These are phyloP conservation scores for Pseudotulostoma volvatum DNA, from an alignment of 495 filamentous ascomycete genomes.

Conservation along the genomic window DNA sequence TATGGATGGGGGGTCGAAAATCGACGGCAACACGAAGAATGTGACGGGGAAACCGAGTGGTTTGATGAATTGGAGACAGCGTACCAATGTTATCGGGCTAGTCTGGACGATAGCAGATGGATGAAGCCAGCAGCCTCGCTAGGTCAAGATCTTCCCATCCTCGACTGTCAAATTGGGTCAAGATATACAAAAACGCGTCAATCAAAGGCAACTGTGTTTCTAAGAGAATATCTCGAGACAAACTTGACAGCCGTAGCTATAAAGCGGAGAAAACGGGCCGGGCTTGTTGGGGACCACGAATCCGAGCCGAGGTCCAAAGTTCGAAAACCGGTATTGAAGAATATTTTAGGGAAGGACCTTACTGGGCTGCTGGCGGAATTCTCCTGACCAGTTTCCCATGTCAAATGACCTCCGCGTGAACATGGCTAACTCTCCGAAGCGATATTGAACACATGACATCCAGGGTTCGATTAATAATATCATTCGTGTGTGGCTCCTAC, in stretches of 20 bases:
- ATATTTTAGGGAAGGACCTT: constrained; percentile 3
- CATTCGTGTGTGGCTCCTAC: no score
- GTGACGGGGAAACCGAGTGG: neutral
- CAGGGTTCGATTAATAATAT: no score
- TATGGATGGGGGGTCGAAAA: constrained; percentile 1
- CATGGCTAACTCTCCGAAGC: no score
- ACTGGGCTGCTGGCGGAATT: constrained; percentile 3
- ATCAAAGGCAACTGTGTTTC: neutral
- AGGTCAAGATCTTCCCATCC: constrained; percentile 5
- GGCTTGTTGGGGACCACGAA: neutral
- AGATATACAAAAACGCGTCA: neutral
- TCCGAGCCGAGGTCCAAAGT: neutral
- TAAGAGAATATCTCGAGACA: neutral
- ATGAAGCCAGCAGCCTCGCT: neutral
- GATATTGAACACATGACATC: no score
- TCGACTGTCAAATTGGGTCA: constrained; percentile 13
- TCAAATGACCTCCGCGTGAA: no score
- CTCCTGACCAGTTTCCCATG: no score
- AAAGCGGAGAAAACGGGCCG: neutral
- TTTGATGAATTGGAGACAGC: constrained; percentile 1
- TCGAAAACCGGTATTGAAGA: constrained; percentile 3
- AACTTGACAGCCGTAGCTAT: neutral
- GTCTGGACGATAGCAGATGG: constrained; percentile 1
- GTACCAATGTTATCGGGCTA: constrained; percentile 8
- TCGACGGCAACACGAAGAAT: neutral